Base-by-base conservation (phyloP, 2,329 filamentous ascomycete genomes). In the Colletotrichum plurivorum region DNA sequence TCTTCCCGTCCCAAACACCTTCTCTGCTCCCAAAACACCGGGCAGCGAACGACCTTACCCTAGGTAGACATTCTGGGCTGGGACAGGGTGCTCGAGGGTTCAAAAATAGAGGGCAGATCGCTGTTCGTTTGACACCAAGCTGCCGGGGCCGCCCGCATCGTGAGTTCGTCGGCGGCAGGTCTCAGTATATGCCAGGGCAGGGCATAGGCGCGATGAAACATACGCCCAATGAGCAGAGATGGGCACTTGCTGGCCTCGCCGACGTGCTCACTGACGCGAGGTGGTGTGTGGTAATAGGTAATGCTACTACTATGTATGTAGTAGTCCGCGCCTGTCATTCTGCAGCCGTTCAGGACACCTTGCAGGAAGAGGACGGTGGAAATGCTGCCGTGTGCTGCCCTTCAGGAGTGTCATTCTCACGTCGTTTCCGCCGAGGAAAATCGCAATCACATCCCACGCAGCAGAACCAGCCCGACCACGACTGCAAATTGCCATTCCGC, bases 61-160 rank as follows among this genome's bases (percentile, higher is more conserved):
- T 36, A 36, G 31, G 31, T 2, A 36, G 31, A 12, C 2, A 10
- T 10, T 10, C 31, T 36, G 31, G 31, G 31, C 31, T 36, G 31
- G 31, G 31, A 36, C 31, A 36, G 31, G 31, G 31, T 36, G 7
- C 16, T 27, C 27, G 27, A 43, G 22, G 9, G 22, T 27, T 20
- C 65, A 55, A 60, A 66, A 66, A 65, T 69, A 69, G 62, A 58
- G 66, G 54, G 61, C 5, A 45, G 48, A 60, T 51, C 41, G 54
- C n/a, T 55, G 66, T 51, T 51, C 55, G 54, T 69, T 59, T 60
- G 49, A 54, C 13, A 27, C 31, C 52, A 54, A 31, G 31, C 39
- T 53, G 13, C 41, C 27, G 20, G 51, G 60, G 27, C 48, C 31
- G 39, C 53, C 31, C n/a, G 48, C 65, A 60, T 58, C 49, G 53